A percentile compares a stretch with the other conserved stretches of the same genome.
Evolutionary conservation across 163 green algal genomes (phyloP).

Genomic region (Chloroidium sp.): DNA sequence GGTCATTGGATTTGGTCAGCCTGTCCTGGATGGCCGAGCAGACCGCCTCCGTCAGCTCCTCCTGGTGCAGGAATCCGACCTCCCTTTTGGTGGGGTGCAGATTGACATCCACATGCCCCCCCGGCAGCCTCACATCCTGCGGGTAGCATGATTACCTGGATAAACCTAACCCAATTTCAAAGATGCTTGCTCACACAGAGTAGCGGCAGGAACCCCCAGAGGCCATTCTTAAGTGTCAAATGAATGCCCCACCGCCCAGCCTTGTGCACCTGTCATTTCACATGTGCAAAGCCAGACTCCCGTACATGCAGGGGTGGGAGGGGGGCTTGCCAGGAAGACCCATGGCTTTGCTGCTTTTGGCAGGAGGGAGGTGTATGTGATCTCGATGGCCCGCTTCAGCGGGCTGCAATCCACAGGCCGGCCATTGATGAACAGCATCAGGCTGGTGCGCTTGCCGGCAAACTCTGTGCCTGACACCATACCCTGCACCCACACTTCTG

Average conservation of each 20-base stretch:
- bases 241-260: not conserved
- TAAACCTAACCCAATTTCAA: too few species aligned
- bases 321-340: conserved; percentile 49
- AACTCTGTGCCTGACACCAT: conserved; percentile 57
- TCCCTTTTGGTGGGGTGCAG: conserved; percentile 96
- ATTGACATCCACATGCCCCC: conserved; percentile 92
- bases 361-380: conserved; percentile 56
- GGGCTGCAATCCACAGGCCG: conserved; percentile 75
- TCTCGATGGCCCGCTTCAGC: conserved; percentile 72
- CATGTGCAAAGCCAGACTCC: too few species aligned
- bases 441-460: conserved; percentile 46
- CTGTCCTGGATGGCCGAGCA: conserved; percentile 50
- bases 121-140: conserved; percentile 67
- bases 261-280: too few species aligned
- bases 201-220: not conserved
- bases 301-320: too few species aligned
- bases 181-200: not conserved
- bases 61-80: conserved; percentile 88
- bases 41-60: conserved; percentile 73
- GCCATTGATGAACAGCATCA: conserved; percentile 96
- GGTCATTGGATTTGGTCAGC: conserved; percentile 58
- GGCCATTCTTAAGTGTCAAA: not conserved
- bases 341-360: conserved; percentile 74
- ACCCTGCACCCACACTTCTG: conserved; percentile 27
- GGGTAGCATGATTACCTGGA: not conserved